Conservation (phyloP, 1,284 basidiomycete species). For the Cutaneotrichosporon arboriforme region DNA sequence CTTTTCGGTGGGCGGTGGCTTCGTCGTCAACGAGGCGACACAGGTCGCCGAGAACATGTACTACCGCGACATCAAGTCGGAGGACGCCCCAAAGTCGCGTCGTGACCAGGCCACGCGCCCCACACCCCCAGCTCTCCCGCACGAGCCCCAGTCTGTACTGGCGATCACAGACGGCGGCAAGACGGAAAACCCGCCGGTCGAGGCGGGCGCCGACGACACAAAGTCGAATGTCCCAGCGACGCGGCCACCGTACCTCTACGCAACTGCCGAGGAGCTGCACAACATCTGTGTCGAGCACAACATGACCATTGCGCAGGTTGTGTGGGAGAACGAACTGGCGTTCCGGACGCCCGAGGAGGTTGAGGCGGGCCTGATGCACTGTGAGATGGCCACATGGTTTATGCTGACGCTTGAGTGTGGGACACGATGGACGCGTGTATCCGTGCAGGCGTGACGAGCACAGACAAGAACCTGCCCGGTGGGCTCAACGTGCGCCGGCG, state of each 20-base stretch:
- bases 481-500: conserved; percentile 70
- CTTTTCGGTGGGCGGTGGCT: conserved; percentile 80
- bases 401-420: conserved; percentile 62
- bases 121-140: not conserved
- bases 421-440: conserved; percentile 91
- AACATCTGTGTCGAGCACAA: conserved; percentile 44
- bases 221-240: not conserved
- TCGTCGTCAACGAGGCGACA: conserved; percentile 55
- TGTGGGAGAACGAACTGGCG: conserved; percentile 88
- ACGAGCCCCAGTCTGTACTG: not conserved
- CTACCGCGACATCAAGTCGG: conserved; percentile 90
- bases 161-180: conserved; percentile 6
- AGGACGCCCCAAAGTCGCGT: conserved; percentile 68
- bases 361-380: conserved; percentile 57
- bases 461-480: conserved; percentile 73
- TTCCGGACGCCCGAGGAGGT: conserved; percentile 73
- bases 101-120: conserved; percentile 55
- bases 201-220: not conserved
- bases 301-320: conserved; percentile 90
- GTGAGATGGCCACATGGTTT: conserved; percentile 10
- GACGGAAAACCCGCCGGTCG: not conserved
- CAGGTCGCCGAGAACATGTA: conserved; percentile 87
- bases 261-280: conserved; percentile 25
- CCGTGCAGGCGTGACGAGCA: conserved; percentile 72
- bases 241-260: conserved; percentile 56